Conservation (phyloP, 768 basidiomycete genomes). For the Russula griseocarnosa region DNA sequence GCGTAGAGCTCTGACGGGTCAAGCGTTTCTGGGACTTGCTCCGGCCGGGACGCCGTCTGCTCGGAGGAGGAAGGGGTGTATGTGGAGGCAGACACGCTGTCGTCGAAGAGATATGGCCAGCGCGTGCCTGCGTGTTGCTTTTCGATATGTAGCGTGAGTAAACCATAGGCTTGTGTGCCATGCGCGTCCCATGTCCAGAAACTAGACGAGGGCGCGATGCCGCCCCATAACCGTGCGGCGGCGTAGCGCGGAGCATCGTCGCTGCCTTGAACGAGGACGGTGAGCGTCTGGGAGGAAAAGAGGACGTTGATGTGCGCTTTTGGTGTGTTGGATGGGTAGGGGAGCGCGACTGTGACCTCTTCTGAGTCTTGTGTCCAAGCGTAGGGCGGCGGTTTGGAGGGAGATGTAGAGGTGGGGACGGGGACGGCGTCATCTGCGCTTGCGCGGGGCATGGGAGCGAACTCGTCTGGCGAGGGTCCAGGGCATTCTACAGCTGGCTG, state of each 20-base stretch:
- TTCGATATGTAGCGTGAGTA: conserved; percentile 81
- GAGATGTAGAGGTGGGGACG: conserved; percentile 34
- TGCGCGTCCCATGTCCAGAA: conserved; percentile 92
- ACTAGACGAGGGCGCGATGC: conserved; percentile 70
- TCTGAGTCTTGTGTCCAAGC: conserved; percentile 91
- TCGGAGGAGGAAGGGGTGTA: conserved; percentile 35
- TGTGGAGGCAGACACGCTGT: conserved; percentile 36
- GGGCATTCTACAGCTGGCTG: conserved; percentile 39
- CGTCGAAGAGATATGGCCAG: conserved; percentile 84
- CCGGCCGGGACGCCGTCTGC: conserved; percentile 43
- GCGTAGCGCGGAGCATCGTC: conserved; percentile 53
- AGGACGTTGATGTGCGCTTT: conserved; percentile 62
- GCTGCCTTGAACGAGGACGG: conserved; percentile 51
- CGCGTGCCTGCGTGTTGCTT: conserved; percentile 78
- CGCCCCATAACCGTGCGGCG: conserved; percentile 70
- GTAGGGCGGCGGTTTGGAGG: conserved; percentile 68
- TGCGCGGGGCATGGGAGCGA: conserved; percentile 62
- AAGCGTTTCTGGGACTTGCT: conserved; percentile 77
- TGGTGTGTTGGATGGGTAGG: conserved; percentile 67
- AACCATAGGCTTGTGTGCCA: conserved; percentile 59
- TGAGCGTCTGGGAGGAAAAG: conserved; percentile 62
- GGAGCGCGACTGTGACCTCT: conserved; percentile 77
- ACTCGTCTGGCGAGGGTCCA: conserved; percentile 61
- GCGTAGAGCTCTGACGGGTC: conserved; percentile 77
- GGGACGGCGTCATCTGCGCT: conserved; percentile 34